Percentiles rank a stretch among this genome's conserved stretches.
Conservation (phyloP, 371 early-diverging fungal genomes). For the Saksenaea vasiformis region DNA sequence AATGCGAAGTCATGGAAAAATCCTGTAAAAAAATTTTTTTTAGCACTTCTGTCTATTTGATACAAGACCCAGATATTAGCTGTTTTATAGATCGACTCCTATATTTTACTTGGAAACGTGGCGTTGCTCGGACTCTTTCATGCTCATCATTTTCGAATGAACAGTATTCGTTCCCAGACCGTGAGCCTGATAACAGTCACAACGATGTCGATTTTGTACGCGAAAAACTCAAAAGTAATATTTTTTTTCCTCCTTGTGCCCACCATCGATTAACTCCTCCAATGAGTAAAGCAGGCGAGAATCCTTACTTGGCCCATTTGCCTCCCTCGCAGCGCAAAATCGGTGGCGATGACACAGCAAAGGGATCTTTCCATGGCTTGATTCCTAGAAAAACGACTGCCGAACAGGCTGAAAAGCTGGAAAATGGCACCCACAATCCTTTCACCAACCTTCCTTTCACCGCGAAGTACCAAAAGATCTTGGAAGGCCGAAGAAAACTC, state of each 20-base stretch:
- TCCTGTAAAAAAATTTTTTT: too few species aligned
- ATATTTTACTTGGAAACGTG: too few species aligned
- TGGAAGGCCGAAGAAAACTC: constrained; percentile 78
- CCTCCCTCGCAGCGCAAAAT: constrained; percentile 38
- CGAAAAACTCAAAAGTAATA: too few species aligned
- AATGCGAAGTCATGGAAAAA: too few species aligned
- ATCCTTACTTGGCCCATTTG: constrained; percentile 67
- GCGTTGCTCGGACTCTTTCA: too few species aligned
- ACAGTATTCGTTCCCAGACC: too few species aligned
- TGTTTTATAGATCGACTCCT: too few species aligned
- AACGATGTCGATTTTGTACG: neutral
- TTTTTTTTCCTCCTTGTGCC: neutral
- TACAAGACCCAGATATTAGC: too few species aligned
- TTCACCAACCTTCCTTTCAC: constrained; percentile 82
- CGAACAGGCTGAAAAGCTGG: constrained; percentile 69
- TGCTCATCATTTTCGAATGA: too few species aligned
- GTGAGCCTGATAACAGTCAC: too few species aligned
- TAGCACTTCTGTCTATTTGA: too few species aligned
- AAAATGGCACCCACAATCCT: constrained; percentile 77
- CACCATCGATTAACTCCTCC: neutral
- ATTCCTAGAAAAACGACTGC: constrained; percentile 72
- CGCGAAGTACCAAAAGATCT: constrained; percentile 80
- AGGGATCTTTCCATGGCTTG: constrained; percentile 43
- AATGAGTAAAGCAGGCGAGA: constrained; percentile 42
- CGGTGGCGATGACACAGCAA: constrained; percentile 14